Evolutionary conservation across 495 filamentous ascomycete species (phyloP), one percentile per base, ranked within the genome.

Genomic region (Cladorrhinum samala): DNA sequence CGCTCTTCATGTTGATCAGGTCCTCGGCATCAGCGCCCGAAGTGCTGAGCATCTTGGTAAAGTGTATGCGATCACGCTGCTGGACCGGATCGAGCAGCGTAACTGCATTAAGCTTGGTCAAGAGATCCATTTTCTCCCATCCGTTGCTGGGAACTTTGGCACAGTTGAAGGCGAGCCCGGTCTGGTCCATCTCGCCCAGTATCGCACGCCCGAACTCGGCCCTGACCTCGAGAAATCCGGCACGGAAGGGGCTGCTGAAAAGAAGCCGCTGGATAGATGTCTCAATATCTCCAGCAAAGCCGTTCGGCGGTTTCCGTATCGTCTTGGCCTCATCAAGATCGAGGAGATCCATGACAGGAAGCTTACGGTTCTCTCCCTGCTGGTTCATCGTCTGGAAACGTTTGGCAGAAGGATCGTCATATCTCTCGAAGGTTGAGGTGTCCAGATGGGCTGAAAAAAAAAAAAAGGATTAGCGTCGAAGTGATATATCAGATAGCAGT

Each of bases 141-240:
- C 52, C 54, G 37, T 57, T 51, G 50, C 39, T 55, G 17, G n/a
- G 17, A 7, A 13, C 25, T 8, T 17, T 25, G 16, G 45, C 27
- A 49, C 9, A 23, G 9, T 62, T 68, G 57, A 49, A 73, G 16
- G 48, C 57, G 9, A 55, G 43, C 16, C 16, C 39, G 9, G 8
- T 56, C 37, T 14, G 5, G 8, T 54, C 37, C 5, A 70, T 47
- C 1, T 53, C 57, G 2, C 54, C 46, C 6, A 77, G 45, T 13
- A 72, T 59, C 19, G 71, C 56, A 8, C 75, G 71, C 1, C 76
- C 76, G 25, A 79, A 60, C 16, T 77, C 69, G 13, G 64, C 70
- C 23, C 64, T 65, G 11, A 77, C 44, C 7, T 46, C 33, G 20
- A 79, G 20, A 17, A 60, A 59, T 21, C 76, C 76, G 40, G 56